Evolutionary conservation across 208 protist species (phyloP).

Genomic region (Porcisia deanei): DNA sequence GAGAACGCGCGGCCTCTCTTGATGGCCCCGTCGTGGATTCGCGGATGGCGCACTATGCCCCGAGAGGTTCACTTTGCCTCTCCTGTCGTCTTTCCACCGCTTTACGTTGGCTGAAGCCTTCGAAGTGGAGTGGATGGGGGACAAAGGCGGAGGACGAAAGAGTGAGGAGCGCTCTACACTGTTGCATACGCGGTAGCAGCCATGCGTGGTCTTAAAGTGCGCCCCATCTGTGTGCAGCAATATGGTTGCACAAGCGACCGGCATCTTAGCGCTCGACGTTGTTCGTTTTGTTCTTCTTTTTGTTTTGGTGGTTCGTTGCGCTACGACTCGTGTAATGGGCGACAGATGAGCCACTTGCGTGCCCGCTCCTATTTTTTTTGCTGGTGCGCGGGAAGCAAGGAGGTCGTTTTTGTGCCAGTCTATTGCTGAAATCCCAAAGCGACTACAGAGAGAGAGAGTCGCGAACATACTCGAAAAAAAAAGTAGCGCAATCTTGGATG

Average conservation of each 20-base stretch:
- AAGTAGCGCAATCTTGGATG: too few relatives aligned
- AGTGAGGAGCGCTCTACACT: not conserved
- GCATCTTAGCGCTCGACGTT: not conserved
- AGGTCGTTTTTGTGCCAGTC: not conserved
- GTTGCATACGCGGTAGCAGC: not conserved
- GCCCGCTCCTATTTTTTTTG: not conserved
- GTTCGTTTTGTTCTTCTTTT: not conserved
- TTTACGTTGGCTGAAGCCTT: constrained; percentile 29
- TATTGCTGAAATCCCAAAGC: not conserved
- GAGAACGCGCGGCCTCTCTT: constrained; percentile 55
- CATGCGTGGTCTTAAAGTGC: not conserved
- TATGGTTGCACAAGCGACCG: not conserved
- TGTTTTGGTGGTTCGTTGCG: not conserved
- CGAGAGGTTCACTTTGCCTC: constrained; percentile 74
- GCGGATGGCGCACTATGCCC: constrained; percentile 72
- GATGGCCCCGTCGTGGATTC: constrained; percentile 75
- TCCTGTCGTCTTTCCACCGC: constrained; percentile 73
- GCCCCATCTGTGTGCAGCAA: not conserved
- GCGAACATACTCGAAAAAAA: too few relatives aligned
- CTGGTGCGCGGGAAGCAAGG: not conserved
- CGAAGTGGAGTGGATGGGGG: not conserved
- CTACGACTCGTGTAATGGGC: not conserved
- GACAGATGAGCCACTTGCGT: not conserved
- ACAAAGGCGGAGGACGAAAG: not conserved
- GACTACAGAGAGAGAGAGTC: not conserved